Evolutionary conservation across 495 filamentous ascomycete species (phyloP), one percentile per base, ranked within the genome.

Genomic region (Xylaria longipes): DNA sequence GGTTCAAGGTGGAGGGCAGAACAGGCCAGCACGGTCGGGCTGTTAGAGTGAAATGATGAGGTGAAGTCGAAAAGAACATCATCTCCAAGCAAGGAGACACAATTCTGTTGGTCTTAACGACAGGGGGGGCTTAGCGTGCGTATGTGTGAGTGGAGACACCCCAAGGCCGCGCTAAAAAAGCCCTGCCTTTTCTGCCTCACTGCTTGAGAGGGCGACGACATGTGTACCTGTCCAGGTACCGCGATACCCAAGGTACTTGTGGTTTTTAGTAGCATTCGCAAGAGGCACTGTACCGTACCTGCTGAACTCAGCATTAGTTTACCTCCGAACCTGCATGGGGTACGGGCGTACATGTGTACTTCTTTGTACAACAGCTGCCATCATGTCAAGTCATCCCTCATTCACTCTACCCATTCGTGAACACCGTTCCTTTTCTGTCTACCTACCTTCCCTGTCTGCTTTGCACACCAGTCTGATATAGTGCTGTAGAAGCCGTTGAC

Each of bases 1-100:
- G 37, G 35, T 8, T 33, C 9, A 29, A 46, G 31, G 52, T 43
- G 48, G 48, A 66, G 35, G 52, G 45, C 9, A 43, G 41, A 20
- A 39, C 68, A 69, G 56, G 69, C 50, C 52, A 66, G 66, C 52
- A 64, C 7, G 20, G 69, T 56, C n/a, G 62, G 48, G 22, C 46
- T 66, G 48, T 60, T 37, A 58, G 61, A 60, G 37, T 43, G 69
- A 66, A 66, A 39, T 84, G 77, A 79, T 74, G 77, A 79, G 77
- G 75, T 79, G 77, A 79, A 79, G 77, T 79, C 70, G 77, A 77
- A 77, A 77, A 77, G 77, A 75, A 67, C 73, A 77, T 75, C 77
- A 79, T 73, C 73, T 76, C 76, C 73, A 72, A 71, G 72, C 56
- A 75, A 69, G 75, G 73, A 78, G 77, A 71, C 75, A 65, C 67